phyloP scores from a whole-genome alignment of 2,329 filamentous ascomycete genomes.

The Rhinocladiella similis region DNA sequence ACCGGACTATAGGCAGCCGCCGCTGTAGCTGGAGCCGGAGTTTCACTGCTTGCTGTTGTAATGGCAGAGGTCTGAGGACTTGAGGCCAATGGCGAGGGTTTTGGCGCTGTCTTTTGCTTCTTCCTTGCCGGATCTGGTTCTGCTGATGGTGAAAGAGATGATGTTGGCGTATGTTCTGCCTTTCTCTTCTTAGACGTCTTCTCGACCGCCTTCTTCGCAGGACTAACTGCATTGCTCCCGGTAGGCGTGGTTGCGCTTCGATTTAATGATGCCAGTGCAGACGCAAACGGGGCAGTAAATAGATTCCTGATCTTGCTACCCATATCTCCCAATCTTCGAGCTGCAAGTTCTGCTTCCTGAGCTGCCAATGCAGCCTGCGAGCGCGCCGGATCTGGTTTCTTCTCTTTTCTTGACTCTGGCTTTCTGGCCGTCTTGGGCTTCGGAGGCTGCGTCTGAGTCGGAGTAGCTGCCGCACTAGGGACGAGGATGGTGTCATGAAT shows the following conservation, averaged over 20 bases:
- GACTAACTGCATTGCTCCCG: slow-evolving; percentile 17
- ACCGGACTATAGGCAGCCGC: too few relatives aligned
- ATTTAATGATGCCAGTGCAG: slow-evolving; percentile 29
- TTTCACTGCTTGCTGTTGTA: slow-evolving; percentile 34
- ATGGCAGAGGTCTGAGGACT: slow-evolving; percentile 42
- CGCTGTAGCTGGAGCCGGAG: slow-evolving; percentile 3
- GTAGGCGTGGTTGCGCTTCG: slow-evolving; percentile 30
- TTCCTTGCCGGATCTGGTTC: slow-evolving; percentile 33
- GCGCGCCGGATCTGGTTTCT: slow-evolving; percentile 41
- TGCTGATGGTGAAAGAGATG: slow-evolving; percentile 29
- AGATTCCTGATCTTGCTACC: slow-evolving; percentile 40
- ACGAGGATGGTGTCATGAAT: slow-evolving; percentile 5
- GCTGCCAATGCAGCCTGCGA: slow-evolving; percentile 49
- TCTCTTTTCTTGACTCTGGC: slow-evolving; percentile 62
- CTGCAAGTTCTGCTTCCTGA: slow-evolving; percentile 39
- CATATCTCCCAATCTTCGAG: slow-evolving; percentile 39
- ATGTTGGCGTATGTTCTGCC: slow-evolving; percentile 47
- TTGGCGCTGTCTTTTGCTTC: slow-evolving; percentile 39
- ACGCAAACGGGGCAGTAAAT: slow-evolving; percentile 32
- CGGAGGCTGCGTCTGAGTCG: slow-evolving; percentile 10
- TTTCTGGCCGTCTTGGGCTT: slow-evolving; percentile 43
- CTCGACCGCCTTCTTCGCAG: slow-evolving; percentile 30
- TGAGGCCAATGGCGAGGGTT: slow-evolving; percentile 32
- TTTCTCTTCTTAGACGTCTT: slow-evolving; percentile 54
- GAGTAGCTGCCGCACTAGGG: slow-evolving; percentile 3